Evolutionary conservation across 305 asterid species (phyloP), one percentile per base, ranked within the genome.

Genomic region (Plantago rigida): DNA sequence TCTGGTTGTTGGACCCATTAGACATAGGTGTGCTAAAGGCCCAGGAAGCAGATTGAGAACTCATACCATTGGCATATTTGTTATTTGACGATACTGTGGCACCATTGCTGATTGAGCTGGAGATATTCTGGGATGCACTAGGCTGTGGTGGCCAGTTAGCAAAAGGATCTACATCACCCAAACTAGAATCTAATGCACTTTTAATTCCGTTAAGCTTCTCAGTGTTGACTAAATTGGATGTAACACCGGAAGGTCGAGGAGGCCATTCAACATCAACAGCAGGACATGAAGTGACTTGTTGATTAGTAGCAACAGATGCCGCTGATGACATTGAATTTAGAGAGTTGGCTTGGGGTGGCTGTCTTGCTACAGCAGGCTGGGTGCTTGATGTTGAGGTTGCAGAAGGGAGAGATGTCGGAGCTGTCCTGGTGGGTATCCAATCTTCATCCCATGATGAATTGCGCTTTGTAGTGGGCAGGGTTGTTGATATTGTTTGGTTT

Each of bases 181-280:
- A 81, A 72, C 73, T 74, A 45, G 86, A 42, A 67, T 59, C 71
- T 45, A 86, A 62, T 28, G 76, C 14, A 59, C 67, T 69, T 65
- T 68, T 85, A 73, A 76, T 80, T 66, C 77, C 94, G 45, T 64
- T 71, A 53, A 59, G 67, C 56, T 67, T 71, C 54, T 73, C 78
- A 29, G 46, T 53, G 69, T 67, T 72, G 46, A 77, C 81, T 26
- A 72, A 67, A 48, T 72, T 81, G 75, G 76, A 60, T 46, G 81
- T 53, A 42, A 45, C 62, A 48, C 71, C 78, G 49, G 80, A 74
- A 55, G 87, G 78, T 58, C 71, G 79, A 45, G 96, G 96, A 34
- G 97, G 99, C 99, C 99, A 92, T 75, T 92, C 96, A 13, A 92
- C 71, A 74, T 92, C 99, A 70, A 89, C 94, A 24, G 99, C 85